Percentiles rank a stretch among this genome's conserved stretches.
Evolutionary conservation across 2,329 filamentous ascomycete genomes (phyloP).

Genomic region (Cladophialophora chaetospira): DNA sequence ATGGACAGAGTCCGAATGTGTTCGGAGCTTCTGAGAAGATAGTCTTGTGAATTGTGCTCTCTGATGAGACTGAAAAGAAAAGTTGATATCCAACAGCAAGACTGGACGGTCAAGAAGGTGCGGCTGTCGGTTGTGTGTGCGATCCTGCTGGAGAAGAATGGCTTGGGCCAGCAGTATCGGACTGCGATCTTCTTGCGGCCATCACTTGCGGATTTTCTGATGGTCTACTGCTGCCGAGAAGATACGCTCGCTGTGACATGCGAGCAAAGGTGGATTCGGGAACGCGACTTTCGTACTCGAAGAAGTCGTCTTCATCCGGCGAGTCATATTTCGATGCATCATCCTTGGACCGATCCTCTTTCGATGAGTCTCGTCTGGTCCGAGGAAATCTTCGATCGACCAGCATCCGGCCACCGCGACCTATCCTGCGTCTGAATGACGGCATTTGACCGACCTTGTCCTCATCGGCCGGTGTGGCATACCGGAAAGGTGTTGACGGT

Average conservation of each 20-base stretch:
- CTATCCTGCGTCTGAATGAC: constrained; percentile 79
- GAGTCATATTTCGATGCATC: constrained; percentile 87
- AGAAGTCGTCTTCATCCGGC: constrained; percentile 69
- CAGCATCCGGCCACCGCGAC: constrained; percentile 80
- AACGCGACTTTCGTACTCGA: constrained; percentile 14
- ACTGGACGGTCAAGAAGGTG: constrained; percentile 26
- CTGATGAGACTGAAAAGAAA: constrained; percentile 21
- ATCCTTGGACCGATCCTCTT: constrained; percentile 50
- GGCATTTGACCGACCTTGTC: constrained; percentile 52
- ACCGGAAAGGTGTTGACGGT: constrained; percentile 38
- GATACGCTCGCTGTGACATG: constrained; percentile 59
- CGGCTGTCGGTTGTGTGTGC: constrained; percentile 17
- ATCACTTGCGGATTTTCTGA: constrained; percentile 27
- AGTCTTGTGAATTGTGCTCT: constrained; percentile 32
- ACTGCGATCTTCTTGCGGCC: constrained; percentile 27
- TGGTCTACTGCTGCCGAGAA: constrained; percentile 34
- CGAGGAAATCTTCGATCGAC: constrained; percentile 77
- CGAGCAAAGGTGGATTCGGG: constrained; percentile 38
- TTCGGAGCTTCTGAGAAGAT: constrained; percentile 19
- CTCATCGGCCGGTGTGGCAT: constrained; percentile 47
- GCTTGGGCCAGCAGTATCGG: constrained; percentile 25
- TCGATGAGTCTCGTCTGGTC: constrained; percentile 50
- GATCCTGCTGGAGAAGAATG: constrained; percentile 21
- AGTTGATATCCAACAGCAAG: constrained; percentile 15
- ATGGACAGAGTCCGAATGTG: constrained; percentile 10